phyloP scores from a whole-genome alignment of 23 red algal genomes.

The Chondrus crispus region DNA sequence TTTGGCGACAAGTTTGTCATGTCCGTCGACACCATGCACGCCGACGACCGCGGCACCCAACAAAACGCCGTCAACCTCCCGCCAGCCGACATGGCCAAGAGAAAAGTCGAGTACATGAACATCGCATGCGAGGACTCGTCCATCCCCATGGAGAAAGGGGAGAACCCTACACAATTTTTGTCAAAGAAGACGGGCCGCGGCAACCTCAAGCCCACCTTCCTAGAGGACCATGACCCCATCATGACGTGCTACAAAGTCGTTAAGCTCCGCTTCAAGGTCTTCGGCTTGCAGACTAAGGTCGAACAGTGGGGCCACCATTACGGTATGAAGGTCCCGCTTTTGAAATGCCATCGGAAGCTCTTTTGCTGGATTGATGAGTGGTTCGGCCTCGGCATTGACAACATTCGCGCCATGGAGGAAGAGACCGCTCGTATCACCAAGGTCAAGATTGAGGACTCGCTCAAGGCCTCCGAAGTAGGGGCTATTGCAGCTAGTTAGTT shows the following conservation, averaged over 20 bases:
- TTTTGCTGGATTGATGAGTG: constrained; percentile 95
- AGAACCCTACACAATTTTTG: constrained; percentile 72
- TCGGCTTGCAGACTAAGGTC: constrained; percentile 75
- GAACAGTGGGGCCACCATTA: constrained; percentile 90
- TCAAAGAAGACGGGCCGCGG: constrained; percentile 72
- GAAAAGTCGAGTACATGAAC: constrained; percentile 97
- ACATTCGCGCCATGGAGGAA: constrained; percentile 86
- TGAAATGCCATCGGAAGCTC: constrained; percentile 72
- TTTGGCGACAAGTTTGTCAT: constrained; percentile 84
- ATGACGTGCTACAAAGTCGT: constrained; percentile 85
- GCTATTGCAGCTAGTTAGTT: no score
- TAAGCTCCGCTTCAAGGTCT: constrained; percentile 79
- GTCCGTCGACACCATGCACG: constrained; percentile 78
- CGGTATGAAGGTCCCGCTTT: constrained; percentile 73
- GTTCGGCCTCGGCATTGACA: constrained; percentile 71
- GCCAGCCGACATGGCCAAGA: constrained; percentile 58
- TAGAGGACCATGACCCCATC: constrained; percentile 67
- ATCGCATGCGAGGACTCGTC: constrained; percentile 73
- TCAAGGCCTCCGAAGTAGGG: no score
- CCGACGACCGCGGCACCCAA: constrained; percentile 67
- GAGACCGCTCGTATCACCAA: constrained; percentile 66
- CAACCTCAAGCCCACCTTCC: constrained; percentile 51
- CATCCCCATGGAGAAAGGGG: constrained; percentile 45
- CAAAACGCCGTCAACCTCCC: constrained; percentile 70
- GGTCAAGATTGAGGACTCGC: constrained; percentile 22